These are phyloP conservation scores for Pseudozyma hubeiensis DNA, from an alignment of 1,284 basidiomycete genomes.

Conservation along the genomic window DNA sequence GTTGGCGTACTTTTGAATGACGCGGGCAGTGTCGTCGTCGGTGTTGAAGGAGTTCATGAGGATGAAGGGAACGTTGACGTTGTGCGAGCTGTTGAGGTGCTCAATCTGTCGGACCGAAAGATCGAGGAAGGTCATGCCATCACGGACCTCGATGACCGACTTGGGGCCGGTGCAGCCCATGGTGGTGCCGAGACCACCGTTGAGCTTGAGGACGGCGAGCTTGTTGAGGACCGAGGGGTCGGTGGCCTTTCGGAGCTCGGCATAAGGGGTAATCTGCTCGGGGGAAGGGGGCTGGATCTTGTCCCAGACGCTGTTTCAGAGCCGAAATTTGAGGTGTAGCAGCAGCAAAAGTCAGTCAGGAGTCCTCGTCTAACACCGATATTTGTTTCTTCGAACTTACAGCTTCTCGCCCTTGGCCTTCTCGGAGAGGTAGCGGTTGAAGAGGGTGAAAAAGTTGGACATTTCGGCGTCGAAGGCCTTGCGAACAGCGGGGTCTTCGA, in stretches of 20 bases:
- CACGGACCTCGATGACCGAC: constrained; percentile 71
- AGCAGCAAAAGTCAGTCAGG: not conserved
- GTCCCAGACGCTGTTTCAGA: constrained; percentile 86
- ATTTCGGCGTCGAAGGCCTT: constrained; percentile 98
- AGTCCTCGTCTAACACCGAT: no score
- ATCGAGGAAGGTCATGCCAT: constrained; percentile 99
- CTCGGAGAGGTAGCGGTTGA: constrained; percentile 96
- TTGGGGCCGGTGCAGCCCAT: constrained; percentile 84
- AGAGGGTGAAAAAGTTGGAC: constrained; percentile 98
- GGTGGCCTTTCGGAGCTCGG: constrained; percentile 73
- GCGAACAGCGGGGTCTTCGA: constrained; percentile 73
- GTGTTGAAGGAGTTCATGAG: constrained; percentile 99
- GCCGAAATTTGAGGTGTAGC: not conserved
- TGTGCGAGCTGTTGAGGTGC: constrained; percentile 75
- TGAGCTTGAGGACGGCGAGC: constrained; percentile 98
- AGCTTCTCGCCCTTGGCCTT: constrained; percentile 94
- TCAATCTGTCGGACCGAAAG: constrained; percentile 97
- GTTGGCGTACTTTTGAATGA: constrained; percentile 99
- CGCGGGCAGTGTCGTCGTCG: constrained; percentile 73
- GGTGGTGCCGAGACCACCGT: constrained; percentile 97
- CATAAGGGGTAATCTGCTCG: constrained; percentile 92
- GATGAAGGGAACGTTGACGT: constrained; percentile 91
- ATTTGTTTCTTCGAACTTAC: constrained; percentile 72
- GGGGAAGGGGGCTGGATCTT: constrained; percentile 93
- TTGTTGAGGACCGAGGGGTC: constrained; percentile 66